phyloP scores from a whole-genome alignment of 345 rosid genomes.

The Citrus unshiu region DNA sequence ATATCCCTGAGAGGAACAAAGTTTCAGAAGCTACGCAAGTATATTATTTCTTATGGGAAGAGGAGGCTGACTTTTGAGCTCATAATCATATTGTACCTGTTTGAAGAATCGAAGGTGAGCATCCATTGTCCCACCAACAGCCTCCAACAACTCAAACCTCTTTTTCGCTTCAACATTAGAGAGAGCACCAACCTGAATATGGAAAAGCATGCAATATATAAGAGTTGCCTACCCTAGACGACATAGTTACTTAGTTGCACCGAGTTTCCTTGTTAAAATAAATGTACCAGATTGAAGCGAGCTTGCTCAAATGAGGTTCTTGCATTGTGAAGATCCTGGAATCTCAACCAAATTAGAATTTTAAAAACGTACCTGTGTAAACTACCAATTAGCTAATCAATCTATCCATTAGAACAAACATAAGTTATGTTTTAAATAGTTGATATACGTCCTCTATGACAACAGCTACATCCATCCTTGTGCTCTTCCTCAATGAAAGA shows the following conservation, averaged over 20 bases:
- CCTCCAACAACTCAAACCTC: slow-evolving; percentile 66
- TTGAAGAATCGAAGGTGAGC: slow-evolving; percentile 73
- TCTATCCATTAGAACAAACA: slow-evolving; percentile 9
- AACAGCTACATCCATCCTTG: slow-evolving; percentile 62
- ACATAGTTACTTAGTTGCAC: not conserved
- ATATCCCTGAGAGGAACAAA: slow-evolving; percentile 50
- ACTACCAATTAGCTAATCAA: slow-evolving; percentile 17
- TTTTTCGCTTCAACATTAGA: slow-evolving; percentile 66
- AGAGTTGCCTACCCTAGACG: not conserved
- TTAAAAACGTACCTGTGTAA: slow-evolving; percentile 18
- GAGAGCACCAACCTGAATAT: slow-evolving; percentile 56
- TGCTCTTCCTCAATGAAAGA: slow-evolving; percentile 74
- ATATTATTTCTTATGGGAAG: not conserved
- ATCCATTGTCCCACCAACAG: slow-evolving; percentile 68
- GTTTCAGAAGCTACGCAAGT: not conserved
- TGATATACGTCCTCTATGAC: slow-evolving; percentile 65
- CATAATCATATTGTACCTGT: slow-evolving; percentile 40
- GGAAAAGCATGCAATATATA: slow-evolving; percentile 12
- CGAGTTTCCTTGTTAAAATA: not conserved
- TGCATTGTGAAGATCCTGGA: slow-evolving; percentile 64
- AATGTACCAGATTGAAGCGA: slow-evolving; percentile 62
- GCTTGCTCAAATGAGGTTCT: slow-evolving; percentile 68
- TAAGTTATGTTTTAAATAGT: not conserved
- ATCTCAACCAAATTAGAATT: slow-evolving; percentile 49
- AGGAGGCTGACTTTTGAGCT: slow-evolving; percentile 2